Evolutionary conservation across 192 early-diverging fungal species (phyloP), one percentile per base, ranked within the genome.

Genomic region (Backusella westeae): DNA sequence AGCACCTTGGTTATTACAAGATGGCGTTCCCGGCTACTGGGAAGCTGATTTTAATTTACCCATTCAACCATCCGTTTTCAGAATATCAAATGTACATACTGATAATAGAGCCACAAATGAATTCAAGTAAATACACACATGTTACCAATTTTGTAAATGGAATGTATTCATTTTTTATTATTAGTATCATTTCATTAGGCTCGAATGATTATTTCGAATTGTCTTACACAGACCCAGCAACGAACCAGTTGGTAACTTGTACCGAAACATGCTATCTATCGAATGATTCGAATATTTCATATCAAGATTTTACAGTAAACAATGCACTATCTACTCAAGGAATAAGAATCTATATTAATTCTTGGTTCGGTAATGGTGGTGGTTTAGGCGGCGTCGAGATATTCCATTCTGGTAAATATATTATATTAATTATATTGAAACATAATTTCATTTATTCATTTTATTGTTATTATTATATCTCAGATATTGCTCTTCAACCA

Each of bases 11-110:
- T 82, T 94, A 34, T 77, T 94, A 80, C 85, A 82, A 69, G 88
- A 93, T 78, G 80, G 85, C 73, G 87, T 89, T n/a, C 87, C 90
- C 4, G 93, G 93, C 17, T 91, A 86, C 72, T 91, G 88, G 87
- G 82, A 89, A 41, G 87, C 85, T 41, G 78, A 88, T 71, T 90
- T 93, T 56, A 83, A 82, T 7, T 80, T 84, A 66, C 69, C 82
- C 34, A 74, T 90, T 21, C 87, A 86, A 8, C 93, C 92, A 10
- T 85, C 90, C 4, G 80, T 90, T 10, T 87, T 94, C 74, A 86
- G 91, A 4, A 78, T 94, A 35, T 86, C 85, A 76, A 94, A 94
- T 80, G 86, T 89, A 8, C 59, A 75, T 29, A 81, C 79, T 26
- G 69, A 88, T 14, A 84, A 85, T 23, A 84, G 90, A 49, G 92